These are phyloP conservation scores for Phytophthora megakarya DNA, from an alignment of 352 stramenopile species.

Conservation along the genomic window DNA sequence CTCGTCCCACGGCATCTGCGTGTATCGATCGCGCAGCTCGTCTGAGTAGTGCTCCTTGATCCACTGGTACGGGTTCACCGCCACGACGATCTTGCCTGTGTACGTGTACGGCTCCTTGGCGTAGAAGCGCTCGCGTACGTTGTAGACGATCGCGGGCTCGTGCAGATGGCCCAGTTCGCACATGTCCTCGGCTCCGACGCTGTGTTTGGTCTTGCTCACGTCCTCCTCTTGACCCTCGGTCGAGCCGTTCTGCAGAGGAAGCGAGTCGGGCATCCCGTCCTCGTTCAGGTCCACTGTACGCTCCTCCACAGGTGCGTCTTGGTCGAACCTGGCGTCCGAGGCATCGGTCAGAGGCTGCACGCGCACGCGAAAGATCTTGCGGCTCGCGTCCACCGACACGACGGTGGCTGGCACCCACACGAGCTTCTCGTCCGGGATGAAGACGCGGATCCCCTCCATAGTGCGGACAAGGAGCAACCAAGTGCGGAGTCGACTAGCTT, in stretches of 20 bases:
- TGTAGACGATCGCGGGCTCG: slow-evolving; percentile 93
- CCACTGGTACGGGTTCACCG: slow-evolving; percentile 96
- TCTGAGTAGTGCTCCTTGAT: slow-evolving; percentile 88
- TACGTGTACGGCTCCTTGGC: slow-evolving; percentile 95
- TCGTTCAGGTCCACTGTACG: slow-evolving; percentile 70
- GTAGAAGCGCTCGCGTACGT: slow-evolving; percentile 86
- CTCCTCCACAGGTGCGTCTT: slow-evolving; percentile 44
- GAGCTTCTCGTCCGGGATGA: slow-evolving; percentile 79
- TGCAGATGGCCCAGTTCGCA: slow-evolving; percentile 87
- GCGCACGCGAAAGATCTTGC: slow-evolving; percentile 73
- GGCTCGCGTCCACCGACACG: slow-evolving; percentile 57
- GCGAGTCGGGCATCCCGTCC: slow-evolving; percentile 74
- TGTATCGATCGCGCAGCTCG: slow-evolving; percentile 75
- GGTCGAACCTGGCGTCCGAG: neutral
- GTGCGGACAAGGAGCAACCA: slow-evolving; percentile 25
- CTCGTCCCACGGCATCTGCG: slow-evolving; percentile 55
- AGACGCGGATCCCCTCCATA: slow-evolving; percentile 85
- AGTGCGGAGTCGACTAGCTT: slow-evolving; percentile 4
- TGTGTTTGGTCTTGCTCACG: slow-evolving; percentile 30
- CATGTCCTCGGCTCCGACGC: slow-evolving; percentile 81
- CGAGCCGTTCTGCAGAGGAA: slow-evolving; percentile 73
- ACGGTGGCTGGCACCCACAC: slow-evolving; percentile 86
- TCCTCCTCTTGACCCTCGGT: slow-evolving; percentile 18
- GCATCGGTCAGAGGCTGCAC: slow-evolving; percentile 37
- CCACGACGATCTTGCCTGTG: slow-evolving; percentile 97